A percentile compares a stretch with the other conserved stretches of the same genome.
phyloP scores from a whole-genome alignment of 1,284 basidiomycete genomes.

The Waitea zeae region DNA sequence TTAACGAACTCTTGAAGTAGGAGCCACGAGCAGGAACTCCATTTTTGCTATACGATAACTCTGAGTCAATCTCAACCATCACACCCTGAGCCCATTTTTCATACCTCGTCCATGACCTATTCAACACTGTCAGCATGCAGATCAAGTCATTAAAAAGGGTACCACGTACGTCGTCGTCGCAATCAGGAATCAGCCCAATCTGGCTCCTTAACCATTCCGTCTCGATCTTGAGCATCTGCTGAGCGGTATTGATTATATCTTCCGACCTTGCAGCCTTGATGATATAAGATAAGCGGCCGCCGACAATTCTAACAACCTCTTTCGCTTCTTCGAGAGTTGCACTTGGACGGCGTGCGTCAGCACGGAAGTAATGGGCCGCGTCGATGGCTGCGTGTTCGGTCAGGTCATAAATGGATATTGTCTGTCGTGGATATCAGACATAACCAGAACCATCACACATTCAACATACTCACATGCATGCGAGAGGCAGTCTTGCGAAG shows the following conservation, averaged over 20 bases:
- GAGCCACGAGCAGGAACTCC: constrained; percentile 66
- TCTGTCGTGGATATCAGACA: constrained; percentile 11
- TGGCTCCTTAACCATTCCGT: constrained; percentile 63
- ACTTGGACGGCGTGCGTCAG: constrained; percentile 13
- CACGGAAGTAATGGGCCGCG: constrained; percentile 41
- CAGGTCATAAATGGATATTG: constrained; percentile 63
- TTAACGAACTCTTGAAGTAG: constrained; percentile 55
- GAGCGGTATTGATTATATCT: constrained; percentile 47
- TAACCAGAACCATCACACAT: background rate
- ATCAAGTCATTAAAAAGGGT: constrained; percentile 6
- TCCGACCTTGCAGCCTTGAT: constrained; percentile 38
- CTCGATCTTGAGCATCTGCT: constrained; percentile 47
- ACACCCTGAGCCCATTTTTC: background rate
- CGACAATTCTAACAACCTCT: constrained; percentile 42
- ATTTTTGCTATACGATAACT: constrained; percentile 49
- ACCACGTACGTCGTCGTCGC: constrained; percentile 79
- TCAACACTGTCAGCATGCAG: too few relatives aligned
- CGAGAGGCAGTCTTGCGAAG: constrained; percentile 56
- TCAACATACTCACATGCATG: constrained; percentile 41
- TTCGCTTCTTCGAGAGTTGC: constrained; percentile 21
- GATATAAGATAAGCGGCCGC: constrained; percentile 65
- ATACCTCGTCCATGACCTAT: too few relatives aligned
- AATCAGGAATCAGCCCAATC: constrained; percentile 55
- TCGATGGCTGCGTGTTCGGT: constrained; percentile 38
- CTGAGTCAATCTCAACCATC: too few relatives aligned